Conservation (phyloP, 306 rosid species). For the Ceratonia siliqua region DNA sequence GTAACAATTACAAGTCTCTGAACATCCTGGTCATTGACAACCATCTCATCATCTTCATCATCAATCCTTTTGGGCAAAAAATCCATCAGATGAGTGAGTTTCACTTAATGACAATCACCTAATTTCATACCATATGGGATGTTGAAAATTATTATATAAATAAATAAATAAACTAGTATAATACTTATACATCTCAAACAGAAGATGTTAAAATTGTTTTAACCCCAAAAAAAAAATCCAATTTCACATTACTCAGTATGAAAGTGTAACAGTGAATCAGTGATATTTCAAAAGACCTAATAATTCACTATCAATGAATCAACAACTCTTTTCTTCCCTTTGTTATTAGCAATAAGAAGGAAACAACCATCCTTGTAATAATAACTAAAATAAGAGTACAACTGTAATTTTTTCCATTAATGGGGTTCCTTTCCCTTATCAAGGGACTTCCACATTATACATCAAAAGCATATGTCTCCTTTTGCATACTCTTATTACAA, state of each 20-base stretch:
- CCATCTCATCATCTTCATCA: conserved; percentile 76
- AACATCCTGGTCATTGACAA: conserved; percentile 78
- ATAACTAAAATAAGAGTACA: not conserved
- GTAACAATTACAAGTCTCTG: conserved; percentile 89
- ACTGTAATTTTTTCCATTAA: not conserved
- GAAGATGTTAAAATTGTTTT: not conserved
- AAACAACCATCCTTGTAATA: too few relatives aligned
- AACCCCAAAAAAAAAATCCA: not conserved
- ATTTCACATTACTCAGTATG: not conserved
- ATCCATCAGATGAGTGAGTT: conserved; percentile 25
- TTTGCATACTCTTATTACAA: not conserved
- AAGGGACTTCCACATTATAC: not conserved
- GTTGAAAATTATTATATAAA: not conserved
- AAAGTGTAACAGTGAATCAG: too few relatives aligned
- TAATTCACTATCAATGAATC: too few relatives aligned
- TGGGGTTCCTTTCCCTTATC: not conserved
- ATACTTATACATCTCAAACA: conserved; percentile 17
- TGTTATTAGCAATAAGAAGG: too few relatives aligned
- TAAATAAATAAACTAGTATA: too few relatives aligned
- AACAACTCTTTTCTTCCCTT: too few relatives aligned
- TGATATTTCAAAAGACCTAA: too few relatives aligned
- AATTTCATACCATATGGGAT: not conserved
- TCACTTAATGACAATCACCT: not conserved
- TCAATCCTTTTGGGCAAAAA: conserved; percentile 56
- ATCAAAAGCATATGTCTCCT: not conserved